Evolutionary conservation across 441 rosid species (phyloP), one percentile per base, ranked within the genome.

Genomic region (Manihot esculenta): DNA sequence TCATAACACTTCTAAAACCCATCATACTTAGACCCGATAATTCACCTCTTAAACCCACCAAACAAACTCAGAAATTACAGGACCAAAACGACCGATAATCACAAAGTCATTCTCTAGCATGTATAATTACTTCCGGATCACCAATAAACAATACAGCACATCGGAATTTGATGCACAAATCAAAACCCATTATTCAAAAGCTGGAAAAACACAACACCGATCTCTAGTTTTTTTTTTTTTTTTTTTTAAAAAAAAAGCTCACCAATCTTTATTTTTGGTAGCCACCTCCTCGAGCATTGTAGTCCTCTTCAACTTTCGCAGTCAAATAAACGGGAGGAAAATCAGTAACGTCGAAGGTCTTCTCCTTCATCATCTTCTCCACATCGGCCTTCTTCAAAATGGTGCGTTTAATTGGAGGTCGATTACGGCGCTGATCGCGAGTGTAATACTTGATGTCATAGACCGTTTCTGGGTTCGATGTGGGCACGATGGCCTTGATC

Each of bases 371-470:
- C 90, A 87, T 83, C 86, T 79, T 80, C 82, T 74, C 92, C 44
- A 85, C 91, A 48, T 94, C 87, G 20, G 84, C 84, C 77, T 92
- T 94, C 80, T 79, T 90, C 80, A 88, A 79, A 59, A 88, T 10
- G 70, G 90, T 84, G 33, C 87, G 84, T 62, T 89, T 86, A 72
- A 90, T 81, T 48, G 87, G 87, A 6, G 92, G 94, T 5, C 97
- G 94, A 84, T 90, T 88, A 27, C 99, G 87, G 72, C 97, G 90
- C 86, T 87, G 97, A 72, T 94, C 97, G 38, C 97, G 84, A 55
- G 64, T 23, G 70, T 76, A 90, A 80, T 90, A 89, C 72, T 88
- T 82, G 86, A 94, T 94, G 75, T 92, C 95, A 77, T 72, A 94
- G 10, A 94, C 97, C n/a, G 87, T 89, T 66, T 92, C 97, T 0